Conservation (phyloP, 345 rosid genomes). For the Melaleuca alternifolia region DNA sequence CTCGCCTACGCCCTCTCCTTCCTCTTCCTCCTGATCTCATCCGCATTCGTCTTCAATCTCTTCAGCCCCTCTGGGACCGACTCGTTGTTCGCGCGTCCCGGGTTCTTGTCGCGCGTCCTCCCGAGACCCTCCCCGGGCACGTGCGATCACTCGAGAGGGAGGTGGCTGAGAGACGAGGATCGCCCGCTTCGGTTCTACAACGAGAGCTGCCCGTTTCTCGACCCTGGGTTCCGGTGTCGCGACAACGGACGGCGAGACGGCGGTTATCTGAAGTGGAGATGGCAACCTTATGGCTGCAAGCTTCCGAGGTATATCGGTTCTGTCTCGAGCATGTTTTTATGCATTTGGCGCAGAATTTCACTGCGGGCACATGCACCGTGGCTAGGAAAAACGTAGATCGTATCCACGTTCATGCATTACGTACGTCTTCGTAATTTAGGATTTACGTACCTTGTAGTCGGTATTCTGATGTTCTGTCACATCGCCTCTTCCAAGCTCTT, state of each 20-base stretch:
- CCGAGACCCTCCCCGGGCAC: neutral
- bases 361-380: neutral
- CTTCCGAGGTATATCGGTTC: constrained; percentile 41
- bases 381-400: neutral
- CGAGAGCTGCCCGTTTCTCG: constrained; percentile 65
- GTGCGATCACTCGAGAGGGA: constrained; percentile 53
- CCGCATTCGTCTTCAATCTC: constrained; percentile 20
- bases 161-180: constrained; percentile 43
- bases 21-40: constrained; percentile 19
- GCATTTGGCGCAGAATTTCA: neutral
- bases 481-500: too few relatives aligned
- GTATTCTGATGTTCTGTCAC: too few relatives aligned
- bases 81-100: neutral
- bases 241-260: constrained; percentile 47
- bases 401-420: neutral
- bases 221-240: constrained; percentile 62
- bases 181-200: constrained; percentile 16
- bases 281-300: constrained; percentile 69
- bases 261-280: constrained; percentile 56
- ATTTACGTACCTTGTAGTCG: too few relatives aligned
- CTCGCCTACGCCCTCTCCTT: neutral
- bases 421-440: too few relatives aligned
- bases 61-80: constrained; percentile 1
- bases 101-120: constrained; percentile 3
- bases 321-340: neutral